Conservation (phyloP, 164 flowering plant genomes). For the Liquidambar formosana region DNA sequence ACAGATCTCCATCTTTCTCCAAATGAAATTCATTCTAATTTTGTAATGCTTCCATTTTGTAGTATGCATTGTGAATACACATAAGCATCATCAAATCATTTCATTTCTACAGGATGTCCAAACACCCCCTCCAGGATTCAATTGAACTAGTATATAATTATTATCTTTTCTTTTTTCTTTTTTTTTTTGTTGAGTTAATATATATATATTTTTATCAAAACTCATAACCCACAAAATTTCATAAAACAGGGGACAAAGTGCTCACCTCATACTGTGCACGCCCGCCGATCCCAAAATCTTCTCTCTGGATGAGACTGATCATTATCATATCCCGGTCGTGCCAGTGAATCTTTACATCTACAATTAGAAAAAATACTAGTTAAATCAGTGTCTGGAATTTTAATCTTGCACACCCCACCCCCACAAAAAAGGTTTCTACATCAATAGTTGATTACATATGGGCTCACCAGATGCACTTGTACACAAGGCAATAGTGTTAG, state of each 20-base stretch:
- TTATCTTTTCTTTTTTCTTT: too few species aligned
- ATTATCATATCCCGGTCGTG: conserved; percentile 36
- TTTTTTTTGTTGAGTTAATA: too few species aligned
- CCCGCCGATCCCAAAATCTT: conserved; percentile 58
- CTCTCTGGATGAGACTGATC: conserved; percentile 38
- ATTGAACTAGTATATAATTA: too few species aligned
- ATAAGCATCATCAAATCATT: neutral
- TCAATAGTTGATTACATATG: neutral
- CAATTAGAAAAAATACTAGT: conserved; percentile 9
- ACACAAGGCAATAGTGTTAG: too few species aligned
- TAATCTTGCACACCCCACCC: too few species aligned
- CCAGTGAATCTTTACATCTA: conserved; percentile 76
- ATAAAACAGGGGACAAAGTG: neutral
- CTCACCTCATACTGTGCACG: conserved; percentile 67
- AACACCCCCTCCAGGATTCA: too few species aligned
- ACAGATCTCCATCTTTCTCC: too few species aligned
- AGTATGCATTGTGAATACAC: neutral
- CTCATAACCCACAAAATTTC: neutral
- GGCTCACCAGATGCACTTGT: too few species aligned
- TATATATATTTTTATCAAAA: neutral
- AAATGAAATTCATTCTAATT: neutral
- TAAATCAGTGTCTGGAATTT: too few species aligned
- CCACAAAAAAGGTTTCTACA: neutral
- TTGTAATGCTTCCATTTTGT: neutral
- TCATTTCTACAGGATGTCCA: neutral